These are phyloP conservation scores for Cutaneotrichosporon sp. DNA, from an alignment of 1,284 basidiomycete genomes.

Conservation along the genomic window DNA sequence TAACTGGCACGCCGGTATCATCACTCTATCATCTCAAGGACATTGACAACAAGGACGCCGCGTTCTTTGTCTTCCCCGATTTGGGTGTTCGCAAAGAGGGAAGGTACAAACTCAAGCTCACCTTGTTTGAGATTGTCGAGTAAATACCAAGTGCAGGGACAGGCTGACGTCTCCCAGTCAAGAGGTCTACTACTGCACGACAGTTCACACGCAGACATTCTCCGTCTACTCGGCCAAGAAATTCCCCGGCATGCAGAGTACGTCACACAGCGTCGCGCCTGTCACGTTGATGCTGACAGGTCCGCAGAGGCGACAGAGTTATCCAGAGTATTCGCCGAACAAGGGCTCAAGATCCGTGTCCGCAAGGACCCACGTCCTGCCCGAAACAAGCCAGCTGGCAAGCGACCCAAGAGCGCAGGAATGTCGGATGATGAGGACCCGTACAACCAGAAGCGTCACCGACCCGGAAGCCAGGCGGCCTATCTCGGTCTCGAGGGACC, in stretches of 20 bases:
- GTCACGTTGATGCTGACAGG: not conserved
- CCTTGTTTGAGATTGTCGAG: constrained; percentile 87
- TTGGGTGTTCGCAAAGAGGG: constrained; percentile 87
- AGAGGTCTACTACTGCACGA: constrained; percentile 81
- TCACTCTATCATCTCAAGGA: constrained; percentile 95
- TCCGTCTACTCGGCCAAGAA: constrained; percentile 89
- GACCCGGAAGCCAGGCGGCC: constrained; percentile 7
- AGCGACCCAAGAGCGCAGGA: constrained; percentile 23
- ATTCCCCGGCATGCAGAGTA: constrained; percentile 77
- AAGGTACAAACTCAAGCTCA: constrained; percentile 78
- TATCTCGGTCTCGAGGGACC: constrained; percentile 6
- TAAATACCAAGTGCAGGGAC: constrained; percentile 48
- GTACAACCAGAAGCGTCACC: constrained; percentile 13
- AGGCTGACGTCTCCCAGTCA: constrained; percentile 56
- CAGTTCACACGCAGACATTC: constrained; percentile 79
- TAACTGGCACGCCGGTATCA: constrained; percentile 66
- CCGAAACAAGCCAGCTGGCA: constrained; percentile 20
- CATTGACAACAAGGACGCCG: constrained; percentile 78
- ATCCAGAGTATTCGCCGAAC: constrained; percentile 82
- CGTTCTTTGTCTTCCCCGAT: constrained; percentile 88
- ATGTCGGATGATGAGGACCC: constrained; percentile 26
- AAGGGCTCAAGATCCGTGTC: constrained; percentile 89
- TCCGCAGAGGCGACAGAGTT: constrained; percentile 68
- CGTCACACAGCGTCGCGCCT: not conserved
- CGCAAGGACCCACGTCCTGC: constrained; percentile 65